Evolutionary conservation across 345 rosid genomes (phyloP).

Genomic region (Euphorbia lathyris): DNA sequence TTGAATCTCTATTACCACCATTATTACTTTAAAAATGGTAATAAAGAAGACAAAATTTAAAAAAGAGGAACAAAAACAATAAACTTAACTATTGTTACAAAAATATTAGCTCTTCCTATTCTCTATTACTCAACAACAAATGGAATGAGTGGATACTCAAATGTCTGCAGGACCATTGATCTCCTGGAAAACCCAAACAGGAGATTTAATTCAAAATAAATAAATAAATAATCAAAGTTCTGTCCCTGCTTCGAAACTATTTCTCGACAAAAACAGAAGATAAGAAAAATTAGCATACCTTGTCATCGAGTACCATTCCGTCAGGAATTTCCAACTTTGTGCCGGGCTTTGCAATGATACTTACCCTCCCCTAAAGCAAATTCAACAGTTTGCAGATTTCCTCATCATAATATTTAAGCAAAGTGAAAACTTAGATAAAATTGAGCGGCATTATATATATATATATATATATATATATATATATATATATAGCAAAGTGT

Average conservation of each 20-base stretch:
- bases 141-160: conserved; percentile 13
- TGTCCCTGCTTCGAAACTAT: background rate
- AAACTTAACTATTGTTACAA: background rate
- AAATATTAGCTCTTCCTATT: background rate
- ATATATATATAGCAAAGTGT: background rate
- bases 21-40: conserved; percentile 4
- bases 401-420: background rate
- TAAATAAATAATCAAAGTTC: background rate
- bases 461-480: too few species aligned
- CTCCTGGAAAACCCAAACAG: conserved; percentile 30
- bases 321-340: conserved; percentile 46
- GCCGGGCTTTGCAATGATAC: conserved; percentile 45
- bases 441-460: background rate
- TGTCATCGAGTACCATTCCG: conserved; percentile 34
- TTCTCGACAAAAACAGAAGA: background rate
- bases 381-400: background rate
- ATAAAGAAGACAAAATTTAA: background rate
- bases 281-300: conserved; percentile 26
- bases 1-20: background rate
- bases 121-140: conserved; percentile 3
- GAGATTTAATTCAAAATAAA: too few species aligned
- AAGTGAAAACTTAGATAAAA: background rate
- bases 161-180: conserved; percentile 31
- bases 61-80: background rate
- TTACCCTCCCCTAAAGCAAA: conserved; percentile 38